These are phyloP conservation scores for Metarhizium guizhouense DNA, from an alignment of 2,329 filamentous ascomycete genomes.

Conservation along the genomic window DNA sequence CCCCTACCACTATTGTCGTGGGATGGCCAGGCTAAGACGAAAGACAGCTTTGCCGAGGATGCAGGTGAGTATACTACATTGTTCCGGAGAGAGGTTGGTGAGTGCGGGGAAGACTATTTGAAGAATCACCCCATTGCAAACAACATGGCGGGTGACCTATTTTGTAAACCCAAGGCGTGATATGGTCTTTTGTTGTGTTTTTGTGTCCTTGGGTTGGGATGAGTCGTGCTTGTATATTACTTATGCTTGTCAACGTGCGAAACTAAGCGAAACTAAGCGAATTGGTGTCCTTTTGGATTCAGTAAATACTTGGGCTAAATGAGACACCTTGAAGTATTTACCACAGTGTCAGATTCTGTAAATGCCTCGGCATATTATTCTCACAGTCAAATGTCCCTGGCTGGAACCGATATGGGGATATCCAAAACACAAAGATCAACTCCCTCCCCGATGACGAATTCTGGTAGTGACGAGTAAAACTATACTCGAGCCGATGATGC, in stretches of 20 bases:
- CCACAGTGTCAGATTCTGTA: too few species aligned
- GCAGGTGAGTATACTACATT: constrained; percentile 43
- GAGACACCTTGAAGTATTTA: too few species aligned
- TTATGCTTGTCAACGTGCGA: too few species aligned
- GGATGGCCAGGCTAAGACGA: constrained; percentile 43
- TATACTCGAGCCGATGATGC: constrained; percentile 58
- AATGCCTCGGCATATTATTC: too few species aligned
- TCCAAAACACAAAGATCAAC: neutral
- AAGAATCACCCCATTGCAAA: constrained; percentile 13
- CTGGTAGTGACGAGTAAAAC: constrained; percentile 47
- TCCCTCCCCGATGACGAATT: neutral
- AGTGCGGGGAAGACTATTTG: constrained; percentile 39
- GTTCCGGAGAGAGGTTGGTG: constrained; percentile 60
- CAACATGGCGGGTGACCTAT: constrained; percentile 50
- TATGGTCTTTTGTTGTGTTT: constrained; percentile 1
- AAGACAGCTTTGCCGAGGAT: constrained; percentile 29
- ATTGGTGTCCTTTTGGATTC: too few species aligned
- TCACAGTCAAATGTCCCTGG: too few species aligned
- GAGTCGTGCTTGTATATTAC: too few species aligned
- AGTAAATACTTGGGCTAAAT: too few species aligned
- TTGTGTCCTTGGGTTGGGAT: too few species aligned
- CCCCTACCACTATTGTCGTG: constrained; percentile 54
- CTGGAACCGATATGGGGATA: too few species aligned
- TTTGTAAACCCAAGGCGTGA: constrained; percentile 41
- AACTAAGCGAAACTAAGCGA: too few species aligned